phyloP scores from a whole-genome alignment of 2,329 filamentous ascomycete species.

The Ambrosiella beaveri region DNA sequence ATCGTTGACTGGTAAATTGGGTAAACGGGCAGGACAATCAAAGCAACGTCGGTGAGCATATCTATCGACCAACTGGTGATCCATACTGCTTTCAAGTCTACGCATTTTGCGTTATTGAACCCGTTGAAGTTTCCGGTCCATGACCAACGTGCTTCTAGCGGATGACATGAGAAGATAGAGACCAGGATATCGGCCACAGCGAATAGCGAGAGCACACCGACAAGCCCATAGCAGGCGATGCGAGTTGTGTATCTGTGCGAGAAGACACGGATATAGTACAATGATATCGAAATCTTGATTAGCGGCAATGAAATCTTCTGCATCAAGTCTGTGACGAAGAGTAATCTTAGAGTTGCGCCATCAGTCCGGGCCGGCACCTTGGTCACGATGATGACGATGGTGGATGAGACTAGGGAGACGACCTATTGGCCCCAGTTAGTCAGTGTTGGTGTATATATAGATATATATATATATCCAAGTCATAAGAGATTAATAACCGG shows the following conservation, averaged over 20 bases:
- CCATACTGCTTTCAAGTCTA: neutral
- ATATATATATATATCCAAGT: neutral
- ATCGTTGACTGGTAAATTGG: neutral
- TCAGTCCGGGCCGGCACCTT: neutral
- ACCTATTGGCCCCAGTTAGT: neutral
- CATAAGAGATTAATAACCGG: neutral
- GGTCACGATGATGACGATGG: neutral
- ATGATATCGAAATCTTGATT: neutral
- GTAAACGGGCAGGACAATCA: neutral
- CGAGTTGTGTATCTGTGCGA: neutral
- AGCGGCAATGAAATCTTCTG: neutral
- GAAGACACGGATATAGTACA: neutral
- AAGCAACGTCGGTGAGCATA: neutral
- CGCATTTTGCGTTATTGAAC: neutral
- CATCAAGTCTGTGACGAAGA: neutral
- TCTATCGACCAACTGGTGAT: neutral
- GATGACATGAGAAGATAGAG: neutral
- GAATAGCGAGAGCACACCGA: neutral
- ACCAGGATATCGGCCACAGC: neutral
- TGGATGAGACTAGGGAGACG: neutral
- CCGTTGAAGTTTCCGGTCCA: neutral
- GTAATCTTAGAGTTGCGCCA: neutral
- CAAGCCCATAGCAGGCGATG: neutral
- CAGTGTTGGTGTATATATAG: neutral
- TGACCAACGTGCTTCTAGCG: neutral